Conservation (phyloP, 2,329 filamentous ascomycete genomes). For the Triangularia verruculosa region DNA sequence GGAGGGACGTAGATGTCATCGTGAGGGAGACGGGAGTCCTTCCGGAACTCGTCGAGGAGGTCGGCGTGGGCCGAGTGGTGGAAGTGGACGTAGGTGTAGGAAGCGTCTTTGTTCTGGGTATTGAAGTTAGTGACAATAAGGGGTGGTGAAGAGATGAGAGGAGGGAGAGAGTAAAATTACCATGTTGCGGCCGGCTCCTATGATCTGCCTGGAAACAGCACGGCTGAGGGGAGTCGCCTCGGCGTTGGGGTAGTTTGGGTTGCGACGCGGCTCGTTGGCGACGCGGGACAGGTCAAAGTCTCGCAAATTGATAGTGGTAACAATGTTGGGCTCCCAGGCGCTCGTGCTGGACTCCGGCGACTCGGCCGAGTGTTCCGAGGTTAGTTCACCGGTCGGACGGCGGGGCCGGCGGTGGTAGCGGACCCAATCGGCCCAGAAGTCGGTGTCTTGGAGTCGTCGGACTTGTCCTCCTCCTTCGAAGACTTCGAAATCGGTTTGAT, state of each 20-base stretch:
- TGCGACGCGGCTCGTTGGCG: too few species aligned
- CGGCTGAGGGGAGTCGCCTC: not conserved
- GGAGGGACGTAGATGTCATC: conserved; percentile 82
- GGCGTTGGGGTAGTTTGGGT: not conserved
- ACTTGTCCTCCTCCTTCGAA: not conserved
- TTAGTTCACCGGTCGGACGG: not conserved
- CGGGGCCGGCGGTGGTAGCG: not conserved
- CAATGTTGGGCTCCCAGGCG: not conserved
- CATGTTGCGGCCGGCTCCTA: not conserved
- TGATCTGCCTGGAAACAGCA: not conserved
- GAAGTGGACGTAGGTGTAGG: conserved; percentile 74
- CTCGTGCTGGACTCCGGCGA: not conserved
- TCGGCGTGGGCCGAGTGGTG: conserved; percentile 69
- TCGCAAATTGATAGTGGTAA: too few species aligned
- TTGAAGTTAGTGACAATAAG: not conserved
- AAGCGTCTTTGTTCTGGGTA: conserved; percentile 66
- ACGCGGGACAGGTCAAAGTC: too few species aligned
- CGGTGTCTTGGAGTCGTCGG: not conserved
- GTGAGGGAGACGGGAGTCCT: conserved; percentile 60
- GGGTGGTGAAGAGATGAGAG: not conserved
- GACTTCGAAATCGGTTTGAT: not conserved
- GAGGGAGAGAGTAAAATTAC: not conserved
- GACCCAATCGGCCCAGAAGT: not conserved
- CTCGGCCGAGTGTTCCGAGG: not conserved
- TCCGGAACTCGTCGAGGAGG: conserved; percentile 74